phyloP scores from a whole-genome alignment of 345 rosid genomes.

The Pseudoturritis turrita region DNA sequence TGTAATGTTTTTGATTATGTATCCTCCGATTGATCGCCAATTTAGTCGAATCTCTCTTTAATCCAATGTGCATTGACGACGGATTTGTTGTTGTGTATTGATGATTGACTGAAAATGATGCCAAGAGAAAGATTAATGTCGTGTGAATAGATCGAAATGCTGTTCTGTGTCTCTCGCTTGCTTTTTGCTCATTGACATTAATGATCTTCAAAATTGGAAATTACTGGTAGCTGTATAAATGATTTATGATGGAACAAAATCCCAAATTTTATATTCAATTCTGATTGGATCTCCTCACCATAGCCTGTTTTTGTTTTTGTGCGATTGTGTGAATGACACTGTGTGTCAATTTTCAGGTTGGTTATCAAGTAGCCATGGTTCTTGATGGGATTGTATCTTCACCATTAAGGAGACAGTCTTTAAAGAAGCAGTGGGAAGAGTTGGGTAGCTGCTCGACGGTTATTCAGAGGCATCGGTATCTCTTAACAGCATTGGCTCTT shows the following conservation, averaged over 20 bases:
- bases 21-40: background rate
- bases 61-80: conserved; percentile 1
- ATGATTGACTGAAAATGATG: conserved; percentile 2
- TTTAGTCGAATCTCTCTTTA: background rate
- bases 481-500: conserved; percentile 71
- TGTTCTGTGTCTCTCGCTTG: background rate
- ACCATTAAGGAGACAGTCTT: conserved; percentile 64
- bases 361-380: conserved; percentile 43
- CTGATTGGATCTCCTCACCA: background rate
- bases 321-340: background rate
- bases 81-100: background rate
- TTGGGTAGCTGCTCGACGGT: conserved; percentile 76
- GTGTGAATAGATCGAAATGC: background rate
- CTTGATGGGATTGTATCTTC: conserved; percentile 68
- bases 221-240: background rate
- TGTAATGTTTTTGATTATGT: background rate
- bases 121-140: background rate
- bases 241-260: background rate
- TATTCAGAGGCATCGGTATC: conserved; percentile 74
- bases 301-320: background rate
- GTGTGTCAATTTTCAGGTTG: conserved; percentile 11
- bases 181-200: background rate
- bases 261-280: background rate
- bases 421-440: conserved; percentile 72
- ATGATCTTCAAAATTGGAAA: background rate